Evolutionary conservation across 352 stramenopile species (phyloP).

Genomic region (Globisporangium radiosum): DNA sequence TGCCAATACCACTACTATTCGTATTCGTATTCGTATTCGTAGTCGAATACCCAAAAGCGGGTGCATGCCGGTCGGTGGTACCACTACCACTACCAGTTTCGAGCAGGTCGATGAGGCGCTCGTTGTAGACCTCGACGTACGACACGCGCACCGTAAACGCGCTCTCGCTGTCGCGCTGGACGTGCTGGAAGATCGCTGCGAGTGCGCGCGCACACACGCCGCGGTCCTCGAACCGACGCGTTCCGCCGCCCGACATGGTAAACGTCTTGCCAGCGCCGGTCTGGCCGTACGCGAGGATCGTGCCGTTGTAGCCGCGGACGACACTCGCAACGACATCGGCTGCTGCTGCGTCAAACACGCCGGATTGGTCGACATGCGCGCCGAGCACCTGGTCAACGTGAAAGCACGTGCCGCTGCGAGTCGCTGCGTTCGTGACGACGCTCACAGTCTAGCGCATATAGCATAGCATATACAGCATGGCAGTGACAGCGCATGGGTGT

Average conservation of each 20-base stretch:
- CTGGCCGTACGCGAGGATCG: constrained; percentile 70
- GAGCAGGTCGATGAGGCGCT: constrained; percentile 85
- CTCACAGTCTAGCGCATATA: constrained; percentile 37
- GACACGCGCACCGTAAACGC: constrained; percentile 54
- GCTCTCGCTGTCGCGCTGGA: constrained; percentile 39
- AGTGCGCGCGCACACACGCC: constrained; percentile 56
- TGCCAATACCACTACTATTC: constrained; percentile 15
- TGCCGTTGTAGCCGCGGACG: constrained; percentile 67
- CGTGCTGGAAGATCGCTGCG: constrained; percentile 44
- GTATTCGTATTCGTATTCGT: not conserved
- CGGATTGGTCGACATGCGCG: constrained; percentile 32
- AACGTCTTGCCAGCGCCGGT: constrained; percentile 73
- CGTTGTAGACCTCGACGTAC: constrained; percentile 90
- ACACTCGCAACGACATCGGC: constrained; percentile 54
- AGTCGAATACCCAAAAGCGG: too few species aligned
- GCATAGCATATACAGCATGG: not conserved
- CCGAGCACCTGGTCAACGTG: constrained; percentile 58
- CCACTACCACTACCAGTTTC: constrained; percentile 8
- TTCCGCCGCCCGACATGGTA: constrained; percentile 54
- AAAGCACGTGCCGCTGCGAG: constrained; percentile 48
- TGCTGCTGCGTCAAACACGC: constrained; percentile 37
- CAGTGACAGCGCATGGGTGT: too few species aligned
- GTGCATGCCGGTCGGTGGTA: too few species aligned
- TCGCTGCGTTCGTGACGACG: constrained; percentile 46
- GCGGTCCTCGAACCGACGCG: constrained; percentile 47